Conservation (phyloP, 1,284 basidiomycete genomes). For the Hemileia vastatrix region DNA sequence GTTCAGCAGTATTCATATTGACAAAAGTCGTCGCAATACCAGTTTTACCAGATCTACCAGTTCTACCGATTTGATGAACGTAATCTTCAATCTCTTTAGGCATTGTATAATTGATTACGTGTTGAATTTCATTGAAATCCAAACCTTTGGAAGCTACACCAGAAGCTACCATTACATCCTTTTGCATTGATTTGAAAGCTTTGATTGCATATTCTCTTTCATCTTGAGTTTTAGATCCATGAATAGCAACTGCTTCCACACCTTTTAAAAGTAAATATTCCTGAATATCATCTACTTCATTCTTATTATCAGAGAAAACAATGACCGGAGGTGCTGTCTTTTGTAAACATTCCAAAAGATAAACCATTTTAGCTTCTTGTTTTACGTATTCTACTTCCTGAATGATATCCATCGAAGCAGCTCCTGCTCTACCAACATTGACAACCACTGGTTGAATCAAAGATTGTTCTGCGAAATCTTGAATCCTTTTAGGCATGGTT, state of each 20-base stretch:
- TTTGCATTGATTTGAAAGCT: constrained; percentile 37
- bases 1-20: constrained; percentile 36
- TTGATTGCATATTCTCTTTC: constrained; percentile 43
- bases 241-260: constrained; percentile 42
- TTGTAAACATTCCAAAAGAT: constrained; percentile 40
- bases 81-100: constrained; percentile 44
- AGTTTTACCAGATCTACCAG: constrained; percentile 40
- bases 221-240: constrained; percentile 42
- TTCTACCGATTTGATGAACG: constrained; percentile 32
- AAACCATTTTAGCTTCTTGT: constrained; percentile 41
- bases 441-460: constrained; percentile 39
- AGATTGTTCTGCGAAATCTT: constrained; percentile 42
- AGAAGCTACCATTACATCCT: constrained; percentile 44
- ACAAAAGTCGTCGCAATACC: constrained; percentile 44
- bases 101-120: constrained; percentile 45
- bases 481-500: constrained; percentile 44
- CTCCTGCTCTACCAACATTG: constrained; percentile 42
- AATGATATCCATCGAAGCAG: constrained; percentile 40
- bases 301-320: constrained; percentile 43
- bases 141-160: constrained; percentile 41
- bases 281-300: constrained; percentile 43
- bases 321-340: constrained; percentile 45
- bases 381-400: constrained; percentile 43
- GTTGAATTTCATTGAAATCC: constrained; percentile 42
- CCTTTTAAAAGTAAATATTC: constrained; percentile 43